Conservation (phyloP, 2,329 filamentous ascomycete genomes). For the Exophiala sp. region DNA sequence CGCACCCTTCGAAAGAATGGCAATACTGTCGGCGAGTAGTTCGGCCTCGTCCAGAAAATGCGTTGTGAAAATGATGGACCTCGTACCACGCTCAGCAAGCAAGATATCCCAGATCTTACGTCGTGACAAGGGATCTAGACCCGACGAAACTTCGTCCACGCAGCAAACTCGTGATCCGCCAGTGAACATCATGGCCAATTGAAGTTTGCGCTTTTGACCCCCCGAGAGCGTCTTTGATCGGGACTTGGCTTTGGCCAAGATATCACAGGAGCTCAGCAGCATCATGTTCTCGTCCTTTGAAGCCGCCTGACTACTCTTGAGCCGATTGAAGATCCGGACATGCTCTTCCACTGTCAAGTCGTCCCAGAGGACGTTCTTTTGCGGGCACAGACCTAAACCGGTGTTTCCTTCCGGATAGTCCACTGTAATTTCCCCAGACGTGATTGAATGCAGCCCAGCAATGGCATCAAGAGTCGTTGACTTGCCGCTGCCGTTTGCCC, state of each 20-base stretch:
- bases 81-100: conserved; percentile 72
- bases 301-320: conserved; percentile 53
- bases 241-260: conserved; percentile 69
- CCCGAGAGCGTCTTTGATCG: conserved; percentile 76
- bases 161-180: conserved; percentile 85
- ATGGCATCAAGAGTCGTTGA: conserved; percentile 86
- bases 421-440: conserved; percentile 71
- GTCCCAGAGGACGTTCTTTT: conserved; percentile 93
- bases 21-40: conserved; percentile 81
- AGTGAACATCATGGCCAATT: conserved; percentile 91
- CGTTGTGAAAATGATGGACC: conserved; percentile 84
- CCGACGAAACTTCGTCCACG: conserved; percentile 86
- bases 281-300: conserved; percentile 39
- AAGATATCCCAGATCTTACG: conserved; percentile 94
- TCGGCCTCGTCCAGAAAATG: conserved; percentile 95
- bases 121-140: conserved; percentile 79
- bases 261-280: conserved; percentile 67
- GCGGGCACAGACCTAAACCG: conserved; percentile 80
- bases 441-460: conserved; percentile 74
- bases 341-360: conserved; percentile 83
- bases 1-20: conserved; percentile 78
- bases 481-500: conserved; percentile 88
- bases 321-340: conserved; percentile 73
- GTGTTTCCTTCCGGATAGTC: conserved; percentile 74
- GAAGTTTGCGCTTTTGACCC: conserved; percentile 86